These are phyloP conservation scores for Mortierella sp. DNA, from an alignment of 371 early-diverging fungal species.

Conservation along the genomic window DNA sequence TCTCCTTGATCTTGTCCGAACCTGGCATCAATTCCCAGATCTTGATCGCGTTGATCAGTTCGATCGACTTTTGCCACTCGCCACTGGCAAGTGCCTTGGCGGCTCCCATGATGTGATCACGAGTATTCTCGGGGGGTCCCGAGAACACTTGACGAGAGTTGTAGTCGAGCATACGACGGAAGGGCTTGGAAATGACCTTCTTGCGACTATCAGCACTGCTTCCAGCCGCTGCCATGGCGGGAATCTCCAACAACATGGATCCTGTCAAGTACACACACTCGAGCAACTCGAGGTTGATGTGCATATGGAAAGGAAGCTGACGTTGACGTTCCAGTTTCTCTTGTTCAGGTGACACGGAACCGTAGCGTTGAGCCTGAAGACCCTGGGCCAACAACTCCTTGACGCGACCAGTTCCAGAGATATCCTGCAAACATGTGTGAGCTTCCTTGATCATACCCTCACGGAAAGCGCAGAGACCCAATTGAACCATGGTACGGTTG, in stretches of 20 bases:
- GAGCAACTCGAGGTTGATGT: constrained; percentile 97
- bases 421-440: constrained; percentile 88
- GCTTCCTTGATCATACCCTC: constrained; percentile 91
- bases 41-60: constrained; percentile 89
- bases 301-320: constrained; percentile 98
- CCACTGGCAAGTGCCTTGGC: constrained; percentile 92
- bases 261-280: constrained; percentile 96
- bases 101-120: constrained; percentile 98
- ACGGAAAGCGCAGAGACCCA: constrained; percentile 98
- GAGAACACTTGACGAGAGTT: constrained; percentile 95
- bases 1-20: constrained; percentile 84
- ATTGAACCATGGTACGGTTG: constrained; percentile 96
- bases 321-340: constrained; percentile 93
- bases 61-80: constrained; percentile 91
- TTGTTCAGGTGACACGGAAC: constrained; percentile 81
- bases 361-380: constrained; percentile 78
- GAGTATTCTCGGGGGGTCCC: constrained; percentile 96
- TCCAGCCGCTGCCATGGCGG: constrained; percentile 91
- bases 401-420: constrained; percentile 86
- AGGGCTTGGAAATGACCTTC: constrained; percentile 89
- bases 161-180: constrained; percentile 94
- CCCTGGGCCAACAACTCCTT: constrained; percentile 97
- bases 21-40: constrained; percentile 95
- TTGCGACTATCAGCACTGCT: constrained; percentile 81
- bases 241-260: constrained; percentile 97